Conservation (phyloP, 2,329 filamentous ascomycete genomes). For the Dryadomyces sulphureus region DNA sequence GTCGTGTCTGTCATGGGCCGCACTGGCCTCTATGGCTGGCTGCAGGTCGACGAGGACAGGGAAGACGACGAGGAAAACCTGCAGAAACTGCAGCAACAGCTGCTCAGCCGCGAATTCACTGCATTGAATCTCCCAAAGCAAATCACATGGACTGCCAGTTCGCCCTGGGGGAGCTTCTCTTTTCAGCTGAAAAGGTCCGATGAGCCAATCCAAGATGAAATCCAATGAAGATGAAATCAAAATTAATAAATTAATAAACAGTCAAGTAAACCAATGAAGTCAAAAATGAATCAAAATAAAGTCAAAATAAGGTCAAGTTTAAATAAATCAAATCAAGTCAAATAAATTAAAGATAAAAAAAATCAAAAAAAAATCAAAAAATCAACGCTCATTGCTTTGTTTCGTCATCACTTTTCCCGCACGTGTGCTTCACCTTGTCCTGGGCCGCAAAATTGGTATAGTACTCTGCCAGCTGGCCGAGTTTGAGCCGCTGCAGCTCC, state of each 20-base stretch:
- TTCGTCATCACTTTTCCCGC: neutral
- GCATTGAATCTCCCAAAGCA: slow-evolving; percentile 19
- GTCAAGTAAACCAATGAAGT: too few species aligned
- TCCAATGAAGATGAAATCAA: too few species aligned
- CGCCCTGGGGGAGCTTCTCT: slow-evolving; percentile 32
- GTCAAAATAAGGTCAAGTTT: neutral
- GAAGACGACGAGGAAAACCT: neutral
- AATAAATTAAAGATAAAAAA: neutral
- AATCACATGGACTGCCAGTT: slow-evolving; percentile 31
- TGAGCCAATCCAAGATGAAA: too few species aligned
- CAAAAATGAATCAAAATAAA: neutral
- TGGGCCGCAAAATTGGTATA: slow-evolving; percentile 14
- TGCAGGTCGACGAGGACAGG: slow-evolving; percentile 27
- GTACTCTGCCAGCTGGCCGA: slow-evolving; percentile 20
- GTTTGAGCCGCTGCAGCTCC: slow-evolving; percentile 10
- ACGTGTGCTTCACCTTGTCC: slow-evolving; percentile 1
- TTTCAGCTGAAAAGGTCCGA: slow-evolving; percentile 5
- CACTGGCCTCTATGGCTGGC: slow-evolving; percentile 34
- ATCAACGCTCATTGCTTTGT: neutral
- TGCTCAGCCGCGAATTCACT: slow-evolving; percentile 14
- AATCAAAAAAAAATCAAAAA: neutral
- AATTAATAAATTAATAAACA: too few species aligned
- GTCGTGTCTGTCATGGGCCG: slow-evolving; percentile 18
- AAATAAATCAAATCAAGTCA: neutral
- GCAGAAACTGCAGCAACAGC: slow-evolving; percentile 20